Base-by-base conservation (phyloP, 306 rosid genomes). In the Sophora flavescens region DNA sequence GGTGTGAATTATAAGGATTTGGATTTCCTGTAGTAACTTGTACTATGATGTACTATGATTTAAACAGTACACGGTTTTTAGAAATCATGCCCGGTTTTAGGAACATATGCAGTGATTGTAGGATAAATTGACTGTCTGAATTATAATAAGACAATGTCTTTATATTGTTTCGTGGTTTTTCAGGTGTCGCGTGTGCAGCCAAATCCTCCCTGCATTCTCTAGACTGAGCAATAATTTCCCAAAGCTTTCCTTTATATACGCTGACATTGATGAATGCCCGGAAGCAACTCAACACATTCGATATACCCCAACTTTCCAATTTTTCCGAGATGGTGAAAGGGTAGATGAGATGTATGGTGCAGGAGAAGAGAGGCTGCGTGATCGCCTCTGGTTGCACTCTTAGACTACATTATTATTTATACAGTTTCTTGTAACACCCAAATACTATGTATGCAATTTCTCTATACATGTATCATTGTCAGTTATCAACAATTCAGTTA, bases 241-340 rank as follows among this genome's bases (percentile, higher is more conserved):
- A 0, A 88, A 86, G 86, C 81, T 91, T 51, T 84, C 88, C 8
- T 93, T 91, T 75, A 26, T 91, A 75, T 91, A 94, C 17, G 87
- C 93, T 10, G 97, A 94, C 58, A 93, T 90, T 59, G 98, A 93
- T 78, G 97, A 91, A 71, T 93, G 95, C 54, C 98, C 98, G 0
- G 95, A 91, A 84, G 91, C 98, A 32, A 93, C 98, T 62, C 91
- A 82, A 64, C 91, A 88, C 70, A 90, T 93, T 66, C 88, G 95
- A 26, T 93, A 93, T 71, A 93, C 96, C 13, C 96, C 98, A 0
- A 91, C 98, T 16, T 93, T 93, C 70, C 96, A 88, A 53, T 88
- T 91, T 62, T 91, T 80, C 22, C 77, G 96, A 22, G 89, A 86
- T 68, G 98, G 95, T 59, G 96, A 93, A 65, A 88, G 56, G 83